Percentiles rank a stretch among this genome's conserved stretches.
Conservation (phyloP, 1,284 basidiomycete species). For the Boletus smithii region DNA sequence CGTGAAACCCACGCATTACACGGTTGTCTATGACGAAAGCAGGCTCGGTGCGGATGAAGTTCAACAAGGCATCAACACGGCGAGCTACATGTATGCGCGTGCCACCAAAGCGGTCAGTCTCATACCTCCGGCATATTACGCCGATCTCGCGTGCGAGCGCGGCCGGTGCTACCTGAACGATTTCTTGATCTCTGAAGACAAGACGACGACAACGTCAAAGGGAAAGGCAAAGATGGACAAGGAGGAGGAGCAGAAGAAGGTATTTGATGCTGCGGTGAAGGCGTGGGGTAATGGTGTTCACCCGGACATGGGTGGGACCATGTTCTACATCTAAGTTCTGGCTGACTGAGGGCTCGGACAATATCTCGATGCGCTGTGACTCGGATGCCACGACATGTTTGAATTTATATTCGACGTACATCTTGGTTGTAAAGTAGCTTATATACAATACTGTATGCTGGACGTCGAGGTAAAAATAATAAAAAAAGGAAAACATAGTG, state of each 20-base stretch:
- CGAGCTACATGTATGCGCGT: constrained; percentile 67
- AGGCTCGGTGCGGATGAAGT: constrained; percentile 59
- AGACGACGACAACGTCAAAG: constrained; percentile 34
- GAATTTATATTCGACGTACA: no score
- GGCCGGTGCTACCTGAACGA: constrained; percentile 69
- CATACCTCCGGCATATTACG: constrained; percentile 72
- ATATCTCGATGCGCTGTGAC: no score
- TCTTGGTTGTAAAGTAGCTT: no score
- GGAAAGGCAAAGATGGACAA: constrained; percentile 29
- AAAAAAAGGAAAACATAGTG: no score
- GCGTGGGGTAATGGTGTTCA: constrained; percentile 68
- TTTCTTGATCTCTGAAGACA: constrained; percentile 53
- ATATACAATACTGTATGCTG: no score
- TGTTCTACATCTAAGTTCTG: constrained; percentile 69
- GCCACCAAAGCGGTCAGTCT: constrained; percentile 77
- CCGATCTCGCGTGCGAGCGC: constrained; percentile 73
- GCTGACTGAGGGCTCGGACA: no score
- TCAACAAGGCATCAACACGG: constrained; percentile 62
- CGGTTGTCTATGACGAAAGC: constrained; percentile 71
- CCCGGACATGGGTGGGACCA: constrained; percentile 50
- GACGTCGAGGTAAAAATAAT: no score
- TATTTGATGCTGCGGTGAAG: constrained; percentile 50
- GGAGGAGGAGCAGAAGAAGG: constrained; percentile 38
- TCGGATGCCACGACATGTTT: no score
- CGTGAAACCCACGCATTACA: constrained; percentile 68